Percentiles rank a stretch among this genome's conserved stretches.
Evolutionary conservation across 2,329 filamentous ascomycete genomes (phyloP).

Genomic region (Nigrospora osmanthi): DNA sequence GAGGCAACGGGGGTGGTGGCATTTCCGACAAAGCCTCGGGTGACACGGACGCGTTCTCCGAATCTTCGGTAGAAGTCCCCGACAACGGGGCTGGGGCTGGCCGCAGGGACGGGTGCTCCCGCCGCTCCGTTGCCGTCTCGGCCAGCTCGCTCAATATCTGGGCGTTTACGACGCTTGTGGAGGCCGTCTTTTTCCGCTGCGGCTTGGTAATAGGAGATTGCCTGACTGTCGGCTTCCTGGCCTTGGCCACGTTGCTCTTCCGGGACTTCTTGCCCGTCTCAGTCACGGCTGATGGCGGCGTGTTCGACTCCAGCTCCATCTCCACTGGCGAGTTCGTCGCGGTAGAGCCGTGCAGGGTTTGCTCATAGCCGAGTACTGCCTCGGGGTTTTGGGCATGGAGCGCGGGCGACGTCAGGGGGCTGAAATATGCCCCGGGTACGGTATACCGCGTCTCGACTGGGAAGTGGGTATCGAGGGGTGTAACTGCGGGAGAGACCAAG

Average conservation of each 20-base stretch:
- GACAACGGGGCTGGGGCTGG: constrained; percentile 24
- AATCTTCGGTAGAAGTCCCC: constrained; percentile 40
- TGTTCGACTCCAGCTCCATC: constrained; percentile 42
- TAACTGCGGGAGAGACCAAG: constrained; percentile 76
- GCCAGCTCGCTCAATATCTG: constrained; percentile 46
- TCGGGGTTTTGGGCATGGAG: constrained; percentile 61
- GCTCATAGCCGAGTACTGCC: constrained; percentile 34
- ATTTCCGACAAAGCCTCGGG: constrained; percentile 57
- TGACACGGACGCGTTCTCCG: constrained; percentile 57
- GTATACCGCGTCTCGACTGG: constrained; percentile 50
- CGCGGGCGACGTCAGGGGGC: constrained; percentile 73
- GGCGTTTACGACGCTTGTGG: constrained; percentile 48
- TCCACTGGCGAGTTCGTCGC: constrained; percentile 49
- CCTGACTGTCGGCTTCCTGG: constrained; percentile 48
- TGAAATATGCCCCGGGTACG: constrained; percentile 69
- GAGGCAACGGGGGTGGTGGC: constrained; percentile 61
- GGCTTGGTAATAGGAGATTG: constrained; percentile 70
- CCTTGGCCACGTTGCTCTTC: constrained; percentile 44
- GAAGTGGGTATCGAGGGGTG: constrained; percentile 67
- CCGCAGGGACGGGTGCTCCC: constrained; percentile 10
- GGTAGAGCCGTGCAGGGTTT: constrained; percentile 28
- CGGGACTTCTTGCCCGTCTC: constrained; percentile 44
- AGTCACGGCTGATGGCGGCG: constrained; percentile 29
- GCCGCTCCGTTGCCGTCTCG: constrained; percentile 29
- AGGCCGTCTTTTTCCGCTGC: constrained; percentile 42